Evolutionary conservation across 495 filamentous ascomycete species (phyloP).

Genomic region (Massariosphaeria phaeospora): DNA sequence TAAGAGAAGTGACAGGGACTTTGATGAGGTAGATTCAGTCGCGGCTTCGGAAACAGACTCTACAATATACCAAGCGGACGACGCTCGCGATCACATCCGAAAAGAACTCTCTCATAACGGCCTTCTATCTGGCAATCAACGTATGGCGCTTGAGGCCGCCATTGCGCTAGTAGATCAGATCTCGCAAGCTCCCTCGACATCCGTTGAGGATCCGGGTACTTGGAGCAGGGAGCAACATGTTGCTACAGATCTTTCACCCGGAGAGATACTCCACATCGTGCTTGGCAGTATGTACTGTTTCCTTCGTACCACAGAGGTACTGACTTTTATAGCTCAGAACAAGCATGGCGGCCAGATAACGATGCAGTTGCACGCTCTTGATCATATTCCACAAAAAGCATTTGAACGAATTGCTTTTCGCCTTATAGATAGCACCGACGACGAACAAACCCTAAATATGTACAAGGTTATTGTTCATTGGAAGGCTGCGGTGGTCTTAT

Average conservation of each 20-base stretch:
- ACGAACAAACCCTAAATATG: conserved; percentile 3
- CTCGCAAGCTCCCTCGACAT: background rate
- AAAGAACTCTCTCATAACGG: conserved; percentile 13
- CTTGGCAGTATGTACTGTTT: background rate
- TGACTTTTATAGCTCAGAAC: too few species aligned
- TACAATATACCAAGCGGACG: background rate
- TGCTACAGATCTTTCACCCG: background rate
- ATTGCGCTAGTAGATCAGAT: conserved; percentile 11
- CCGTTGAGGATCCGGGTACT: background rate
- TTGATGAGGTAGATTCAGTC: background rate
- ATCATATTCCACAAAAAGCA: conserved; percentile 7
- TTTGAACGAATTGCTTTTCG: conserved; percentile 6
- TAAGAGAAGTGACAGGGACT: background rate
- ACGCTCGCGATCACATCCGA: background rate
- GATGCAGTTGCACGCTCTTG: background rate
- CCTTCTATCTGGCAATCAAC: conserved; percentile 4
- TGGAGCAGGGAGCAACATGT: background rate
- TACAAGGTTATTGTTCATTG: conserved; percentile 15
- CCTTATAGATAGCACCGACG: background rate
- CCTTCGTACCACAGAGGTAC: too few species aligned
- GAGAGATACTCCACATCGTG: conserved; percentile 5
- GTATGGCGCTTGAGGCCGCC: conserved; percentile 5
- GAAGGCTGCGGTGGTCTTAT: conserved; percentile 1
- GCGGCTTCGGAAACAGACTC: background rate
- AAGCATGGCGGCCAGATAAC: too few species aligned